Evolutionary conservation across 148 eudicot species (phyloP).

Genomic region (Drosera capensis): DNA sequence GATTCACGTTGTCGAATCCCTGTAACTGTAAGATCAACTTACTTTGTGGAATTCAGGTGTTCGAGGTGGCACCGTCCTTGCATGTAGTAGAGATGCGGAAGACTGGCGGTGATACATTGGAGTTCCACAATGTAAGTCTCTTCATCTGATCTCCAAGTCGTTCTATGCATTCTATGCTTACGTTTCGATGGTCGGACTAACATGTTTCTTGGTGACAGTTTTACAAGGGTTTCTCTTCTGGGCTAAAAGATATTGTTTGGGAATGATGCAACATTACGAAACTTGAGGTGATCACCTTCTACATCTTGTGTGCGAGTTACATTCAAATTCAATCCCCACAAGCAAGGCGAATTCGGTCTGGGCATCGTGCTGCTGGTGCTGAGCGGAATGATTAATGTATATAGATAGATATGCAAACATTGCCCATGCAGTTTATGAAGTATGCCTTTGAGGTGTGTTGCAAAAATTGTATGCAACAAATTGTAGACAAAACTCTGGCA

Average conservation of each 20-base stretch:
- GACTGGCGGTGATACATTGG: constrained; percentile 81
- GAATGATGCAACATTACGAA: constrained; percentile 4
- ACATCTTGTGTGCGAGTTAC: too few species aligned
- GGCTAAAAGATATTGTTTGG: constrained; percentile 71
- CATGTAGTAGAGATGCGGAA: constrained; percentile 87
- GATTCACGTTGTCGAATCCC: too few species aligned
- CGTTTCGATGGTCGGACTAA: neutral
- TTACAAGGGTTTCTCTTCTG: constrained; percentile 66
- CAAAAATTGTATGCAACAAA: too few species aligned
- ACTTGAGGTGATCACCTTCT: neutral
- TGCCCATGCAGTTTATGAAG: too few species aligned
- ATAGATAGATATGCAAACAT: too few species aligned
- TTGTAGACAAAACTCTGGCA: too few species aligned
- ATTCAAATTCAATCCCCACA: too few species aligned
- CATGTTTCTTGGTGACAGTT: constrained; percentile 31
- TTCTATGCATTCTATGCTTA: neutral
- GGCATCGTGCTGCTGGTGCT: too few species aligned
- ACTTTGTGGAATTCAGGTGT: constrained; percentile 33
- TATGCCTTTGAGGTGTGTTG: too few species aligned
- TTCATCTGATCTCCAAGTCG: neutral
- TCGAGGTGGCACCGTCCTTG: constrained; percentile 82
- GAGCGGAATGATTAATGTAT: too few species aligned
- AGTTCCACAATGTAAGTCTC: constrained; percentile 49
- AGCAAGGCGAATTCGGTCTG: too few species aligned
- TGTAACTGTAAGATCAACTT: too few species aligned